Evolutionary conservation across 352 stramenopile species (phyloP).

Genomic region (Globisporangium recalcitrans): DNA sequence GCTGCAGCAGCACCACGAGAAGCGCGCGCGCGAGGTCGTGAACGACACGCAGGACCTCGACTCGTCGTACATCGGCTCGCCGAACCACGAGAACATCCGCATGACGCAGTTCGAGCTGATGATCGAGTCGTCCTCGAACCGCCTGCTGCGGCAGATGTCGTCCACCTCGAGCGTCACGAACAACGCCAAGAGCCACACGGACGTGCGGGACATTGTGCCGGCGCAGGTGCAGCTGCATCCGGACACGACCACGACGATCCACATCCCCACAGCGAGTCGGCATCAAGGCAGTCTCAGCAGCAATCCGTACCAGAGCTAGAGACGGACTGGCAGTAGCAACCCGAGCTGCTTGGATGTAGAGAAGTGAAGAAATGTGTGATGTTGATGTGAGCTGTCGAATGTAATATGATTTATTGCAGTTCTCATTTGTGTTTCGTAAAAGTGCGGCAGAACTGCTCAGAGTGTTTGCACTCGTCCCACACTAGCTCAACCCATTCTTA

Average conservation of each 20-base stretch:
- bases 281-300: slow-evolving; percentile 9
- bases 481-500: slow-evolving; percentile 1
- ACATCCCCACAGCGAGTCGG: slow-evolving; percentile 11
- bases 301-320: neutral
- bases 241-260: slow-evolving; percentile 17
- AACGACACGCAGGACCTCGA: slow-evolving; percentile 21
- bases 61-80: slow-evolving; percentile 26
- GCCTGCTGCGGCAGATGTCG: slow-evolving; percentile 17
- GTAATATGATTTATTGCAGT: slow-evolving; percentile 8
- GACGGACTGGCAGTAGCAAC: neutral
- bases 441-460: neutral
- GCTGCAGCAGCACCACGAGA: slow-evolving; percentile 32
- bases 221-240: slow-evolving; percentile 16
- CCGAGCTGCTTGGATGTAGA: neutral
- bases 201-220: slow-evolving; percentile 16
- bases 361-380: neutral
- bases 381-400: slow-evolving; percentile 1
- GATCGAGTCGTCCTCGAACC: slow-evolving; percentile 24
- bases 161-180: slow-evolving; percentile 14
- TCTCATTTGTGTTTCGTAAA: slow-evolving; percentile 14
- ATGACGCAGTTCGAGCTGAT: slow-evolving; percentile 45
- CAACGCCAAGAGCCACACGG: slow-evolving; percentile 10
- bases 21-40: slow-evolving; percentile 12
- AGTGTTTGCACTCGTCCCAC: slow-evolving; percentile 7
- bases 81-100: slow-evolving; percentile 21